These are phyloP conservation scores for Globisporangium rhizosaccharum DNA, from an alignment of 352 stramenopile genomes.

Conservation along the genomic window DNA sequence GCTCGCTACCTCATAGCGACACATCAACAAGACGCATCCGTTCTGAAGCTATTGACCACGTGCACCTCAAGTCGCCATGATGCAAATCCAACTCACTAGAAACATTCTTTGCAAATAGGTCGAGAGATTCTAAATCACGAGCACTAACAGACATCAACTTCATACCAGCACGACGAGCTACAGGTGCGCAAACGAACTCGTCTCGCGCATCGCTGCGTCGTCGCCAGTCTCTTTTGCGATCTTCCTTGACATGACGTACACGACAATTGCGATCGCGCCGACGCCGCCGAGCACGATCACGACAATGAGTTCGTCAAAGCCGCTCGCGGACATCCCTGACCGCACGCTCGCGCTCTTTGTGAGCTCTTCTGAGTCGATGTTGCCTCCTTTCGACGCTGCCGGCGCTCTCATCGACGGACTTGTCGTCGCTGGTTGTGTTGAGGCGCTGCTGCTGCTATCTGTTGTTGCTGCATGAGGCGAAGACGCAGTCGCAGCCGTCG, in stretches of 20 bases:
- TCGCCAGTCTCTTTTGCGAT: conserved; percentile 48
- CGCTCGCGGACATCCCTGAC: conserved; percentile 11
- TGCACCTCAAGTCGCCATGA: neutral
- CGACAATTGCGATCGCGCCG: conserved; percentile 39
- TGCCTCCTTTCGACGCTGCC: neutral
- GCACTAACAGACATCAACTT: too few relatives aligned
- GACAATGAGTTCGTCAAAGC: conserved; percentile 42
- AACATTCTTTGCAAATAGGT: too few relatives aligned
- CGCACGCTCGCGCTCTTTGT: conserved; percentile 7
- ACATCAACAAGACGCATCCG: too few relatives aligned
- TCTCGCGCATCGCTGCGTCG: conserved; percentile 20
- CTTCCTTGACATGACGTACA: conserved; percentile 48
- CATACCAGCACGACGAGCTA: neutral
- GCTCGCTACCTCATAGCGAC: too few relatives aligned
- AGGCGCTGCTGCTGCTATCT: too few relatives aligned
- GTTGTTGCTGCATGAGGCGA: neutral
- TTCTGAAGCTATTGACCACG: too few relatives aligned
- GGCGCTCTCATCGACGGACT: neutral
- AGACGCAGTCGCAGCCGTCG: neutral
- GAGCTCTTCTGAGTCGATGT: conserved; percentile 6
- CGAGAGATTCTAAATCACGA: too few relatives aligned
- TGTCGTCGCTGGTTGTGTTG: neutral
- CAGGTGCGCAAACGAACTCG: conserved; percentile 8
- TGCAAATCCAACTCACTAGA: neutral
- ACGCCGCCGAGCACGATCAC: conserved; percentile 52